Conservation (phyloP, 176 grass and related monocot species). For the Stipa capillata region DNA sequence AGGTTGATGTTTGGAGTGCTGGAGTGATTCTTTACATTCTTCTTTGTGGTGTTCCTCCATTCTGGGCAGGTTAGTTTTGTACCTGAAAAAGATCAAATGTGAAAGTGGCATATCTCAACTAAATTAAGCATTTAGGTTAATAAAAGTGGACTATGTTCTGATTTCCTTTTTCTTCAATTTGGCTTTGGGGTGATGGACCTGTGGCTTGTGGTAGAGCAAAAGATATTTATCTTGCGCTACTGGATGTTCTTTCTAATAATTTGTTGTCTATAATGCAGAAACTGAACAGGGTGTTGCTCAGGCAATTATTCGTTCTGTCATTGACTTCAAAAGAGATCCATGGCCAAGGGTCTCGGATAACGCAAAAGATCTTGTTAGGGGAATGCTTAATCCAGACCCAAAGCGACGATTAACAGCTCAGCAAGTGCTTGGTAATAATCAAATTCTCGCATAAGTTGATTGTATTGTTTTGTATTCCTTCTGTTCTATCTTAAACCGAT, state of each 20-base stretch:
- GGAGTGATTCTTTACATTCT: slow-evolving; percentile 97
- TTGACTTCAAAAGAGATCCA: slow-evolving; percentile 89
- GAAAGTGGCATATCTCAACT: not conserved
- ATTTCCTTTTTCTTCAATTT: not conserved
- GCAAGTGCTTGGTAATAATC: slow-evolving; percentile 76
- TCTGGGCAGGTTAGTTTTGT: slow-evolving; percentile 83
- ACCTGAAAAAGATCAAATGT: slow-evolving; percentile 8
- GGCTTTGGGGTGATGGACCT: not conserved
- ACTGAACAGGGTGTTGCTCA: slow-evolving; percentile 95
- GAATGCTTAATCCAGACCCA: slow-evolving; percentile 85
- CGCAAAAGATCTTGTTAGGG: slow-evolving; percentile 71
- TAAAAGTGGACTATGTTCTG: not conserved
- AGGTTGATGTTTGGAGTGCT: slow-evolving; percentile 98
- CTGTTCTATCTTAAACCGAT: slow-evolving; percentile 6
- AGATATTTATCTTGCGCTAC: not conserved
- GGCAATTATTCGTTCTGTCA: slow-evolving; percentile 72
- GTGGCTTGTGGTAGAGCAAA: not conserved
- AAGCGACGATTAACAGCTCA: slow-evolving; percentile 62
- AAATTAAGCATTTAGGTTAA: not conserved
- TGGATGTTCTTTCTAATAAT: not conserved
- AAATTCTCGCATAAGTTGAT: not conserved
- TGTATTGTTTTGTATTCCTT: not conserved
- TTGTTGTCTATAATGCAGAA: slow-evolving; percentile 45
- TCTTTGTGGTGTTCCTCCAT: slow-evolving; percentile 91
- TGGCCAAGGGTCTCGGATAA: slow-evolving; percentile 92